A percentile compares a stretch with the other conserved stretches of the same genome.
Conservation (phyloP, 2,329 filamentous ascomycete species). For the Setomelanomma holmii region DNA sequence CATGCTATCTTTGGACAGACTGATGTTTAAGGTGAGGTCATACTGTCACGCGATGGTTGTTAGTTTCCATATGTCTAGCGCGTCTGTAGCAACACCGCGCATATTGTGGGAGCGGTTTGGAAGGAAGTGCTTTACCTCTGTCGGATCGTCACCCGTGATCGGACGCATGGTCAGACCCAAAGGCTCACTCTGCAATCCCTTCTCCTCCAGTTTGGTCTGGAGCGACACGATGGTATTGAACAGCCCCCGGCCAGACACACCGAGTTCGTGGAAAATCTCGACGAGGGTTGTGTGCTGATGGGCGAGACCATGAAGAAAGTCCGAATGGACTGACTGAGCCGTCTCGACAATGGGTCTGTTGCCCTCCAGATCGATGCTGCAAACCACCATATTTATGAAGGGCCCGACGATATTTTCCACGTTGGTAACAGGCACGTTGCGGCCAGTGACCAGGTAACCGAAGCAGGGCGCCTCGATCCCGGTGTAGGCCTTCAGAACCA, state of each 20-base stretch:
- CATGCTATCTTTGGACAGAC: neutral
- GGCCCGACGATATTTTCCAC: constrained; percentile 47
- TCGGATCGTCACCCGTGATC: neutral
- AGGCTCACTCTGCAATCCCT: neutral
- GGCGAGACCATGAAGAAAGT: constrained; percentile 20
- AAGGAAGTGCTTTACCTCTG: no score
- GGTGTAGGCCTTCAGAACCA: constrained; percentile 34
- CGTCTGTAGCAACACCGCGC: no score
- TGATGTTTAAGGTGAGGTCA: neutral
- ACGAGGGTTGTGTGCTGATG: constrained; percentile 36
- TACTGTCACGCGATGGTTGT: no score
- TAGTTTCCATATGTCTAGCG: no score
- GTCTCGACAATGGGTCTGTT: neutral
- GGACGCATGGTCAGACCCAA: neutral
- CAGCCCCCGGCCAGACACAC: constrained; percentile 40
- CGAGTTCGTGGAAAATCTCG: constrained; percentile 53
- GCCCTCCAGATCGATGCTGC: constrained; percentile 43
- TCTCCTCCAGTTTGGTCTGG: neutral
- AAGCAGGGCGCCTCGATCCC: constrained; percentile 43
- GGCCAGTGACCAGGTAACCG: constrained; percentile 46
- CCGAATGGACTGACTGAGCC: constrained; percentile 3
- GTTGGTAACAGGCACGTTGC: constrained; percentile 43
- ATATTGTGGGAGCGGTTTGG: no score
- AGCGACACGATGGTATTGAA: constrained; percentile 47
- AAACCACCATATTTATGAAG: constrained; percentile 52